phyloP scores from a whole-genome alignment of 2,329 filamentous ascomycete genomes.

The Metarhizium sp. region DNA sequence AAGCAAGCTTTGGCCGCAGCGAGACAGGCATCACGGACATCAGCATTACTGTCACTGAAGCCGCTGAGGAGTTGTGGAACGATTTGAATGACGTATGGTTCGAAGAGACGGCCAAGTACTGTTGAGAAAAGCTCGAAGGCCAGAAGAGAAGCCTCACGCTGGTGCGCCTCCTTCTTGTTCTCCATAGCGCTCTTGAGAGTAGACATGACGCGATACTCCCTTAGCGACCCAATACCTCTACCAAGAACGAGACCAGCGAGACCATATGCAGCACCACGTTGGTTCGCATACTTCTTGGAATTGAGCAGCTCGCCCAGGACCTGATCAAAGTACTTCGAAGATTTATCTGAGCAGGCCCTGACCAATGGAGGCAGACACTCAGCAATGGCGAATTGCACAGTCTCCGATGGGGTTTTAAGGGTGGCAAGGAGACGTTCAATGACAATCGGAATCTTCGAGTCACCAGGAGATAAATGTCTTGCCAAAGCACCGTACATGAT shows the following conservation, averaged over 20 bases:
- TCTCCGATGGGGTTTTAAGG: constrained; percentile 88
- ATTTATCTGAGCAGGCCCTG: constrained; percentile 66
- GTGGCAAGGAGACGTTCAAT: constrained; percentile 79
- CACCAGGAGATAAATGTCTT: constrained; percentile 75
- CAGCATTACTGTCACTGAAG: constrained; percentile 79
- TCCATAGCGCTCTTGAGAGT: constrained; percentile 75
- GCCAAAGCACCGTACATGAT: constrained; percentile 94
- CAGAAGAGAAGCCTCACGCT: constrained; percentile 79
- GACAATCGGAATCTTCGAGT: constrained; percentile 78
- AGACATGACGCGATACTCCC: constrained; percentile 79
- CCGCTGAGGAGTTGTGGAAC: constrained; percentile 82
- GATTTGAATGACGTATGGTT: constrained; percentile 93
- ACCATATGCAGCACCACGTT: constrained; percentile 90
- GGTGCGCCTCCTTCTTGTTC: constrained; percentile 86
- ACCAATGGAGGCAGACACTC: constrained; percentile 91
- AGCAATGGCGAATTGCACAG: constrained; percentile 92
- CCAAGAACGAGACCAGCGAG: constrained; percentile 83
- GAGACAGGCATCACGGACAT: constrained; percentile 87
- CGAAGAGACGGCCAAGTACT: constrained; percentile 80
- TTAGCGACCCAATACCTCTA: constrained; percentile 71
- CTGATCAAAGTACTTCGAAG: constrained; percentile 69
- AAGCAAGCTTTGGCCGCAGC: constrained; percentile 94
- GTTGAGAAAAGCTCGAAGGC: constrained; percentile 85
- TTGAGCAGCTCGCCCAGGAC: constrained; percentile 75
- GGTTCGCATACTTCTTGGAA: constrained; percentile 84